Percentiles rank a stretch among this genome's conserved stretches.
Conservation (phyloP, 441 rosid genomes). For the Euphorbia corollata region DNA sequence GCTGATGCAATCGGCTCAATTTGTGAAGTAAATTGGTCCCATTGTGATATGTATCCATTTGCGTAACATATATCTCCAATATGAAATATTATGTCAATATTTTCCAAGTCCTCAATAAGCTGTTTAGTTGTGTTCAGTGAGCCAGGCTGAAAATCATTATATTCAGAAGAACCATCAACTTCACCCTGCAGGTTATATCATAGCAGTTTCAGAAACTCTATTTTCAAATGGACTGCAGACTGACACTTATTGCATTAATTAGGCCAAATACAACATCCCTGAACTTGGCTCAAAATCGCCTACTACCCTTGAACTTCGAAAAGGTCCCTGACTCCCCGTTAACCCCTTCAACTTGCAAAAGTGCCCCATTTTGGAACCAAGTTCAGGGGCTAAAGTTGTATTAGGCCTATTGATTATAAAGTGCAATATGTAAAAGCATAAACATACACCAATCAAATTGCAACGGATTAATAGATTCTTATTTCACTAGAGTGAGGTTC, state of each 20-base stretch:
- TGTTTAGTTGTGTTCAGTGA: conserved; percentile 72
- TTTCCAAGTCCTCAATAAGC: conserved; percentile 50
- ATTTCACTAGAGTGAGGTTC: background rate
- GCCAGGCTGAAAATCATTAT: conserved; percentile 51
- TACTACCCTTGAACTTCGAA: no score
- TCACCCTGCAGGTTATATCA: conserved; percentile 46
- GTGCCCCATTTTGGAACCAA: no score
- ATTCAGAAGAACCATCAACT: conserved; percentile 70
- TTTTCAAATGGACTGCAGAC: background rate
- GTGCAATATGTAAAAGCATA: background rate
- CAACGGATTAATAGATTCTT: background rate
- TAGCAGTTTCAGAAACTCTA: background rate
- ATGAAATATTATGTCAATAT: conserved; percentile 66
- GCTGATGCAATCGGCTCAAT: conserved; percentile 74
- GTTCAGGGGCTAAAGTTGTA: no score
- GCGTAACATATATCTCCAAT: conserved; percentile 81
- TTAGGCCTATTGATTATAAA: no score
- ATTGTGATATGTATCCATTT: conserved; percentile 68
- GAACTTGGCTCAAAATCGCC: no score
- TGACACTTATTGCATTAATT: background rate
- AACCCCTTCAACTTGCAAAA: no score
- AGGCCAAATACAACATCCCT: no score
- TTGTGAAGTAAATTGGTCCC: conserved; percentile 83
- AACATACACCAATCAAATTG: background rate
- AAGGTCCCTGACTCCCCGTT: no score